A percentile compares a stretch with the other conserved stretches of the same genome.
Conservation (phyloP, 225 moss, liverwort and hornwort species). For the Pleurozium schreberi region DNA sequence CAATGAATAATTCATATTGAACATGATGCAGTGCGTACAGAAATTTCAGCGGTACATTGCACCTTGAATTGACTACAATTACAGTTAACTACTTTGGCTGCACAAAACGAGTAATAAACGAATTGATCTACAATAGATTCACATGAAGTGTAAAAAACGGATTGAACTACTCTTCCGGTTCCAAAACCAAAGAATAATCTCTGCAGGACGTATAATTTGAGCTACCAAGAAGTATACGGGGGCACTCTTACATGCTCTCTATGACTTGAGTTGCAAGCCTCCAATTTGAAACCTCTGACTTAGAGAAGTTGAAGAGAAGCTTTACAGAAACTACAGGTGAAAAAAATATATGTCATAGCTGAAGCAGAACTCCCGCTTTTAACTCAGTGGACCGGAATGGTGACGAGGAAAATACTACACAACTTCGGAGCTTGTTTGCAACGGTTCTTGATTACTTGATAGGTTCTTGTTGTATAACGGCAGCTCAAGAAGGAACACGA, state of each 20-base stretch:
- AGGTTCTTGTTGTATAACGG: slow-evolving; percentile 68
- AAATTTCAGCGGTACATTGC: background rate
- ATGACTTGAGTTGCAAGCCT: background rate
- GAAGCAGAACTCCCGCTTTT: background rate
- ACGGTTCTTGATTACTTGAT: slow-evolving; percentile 40
- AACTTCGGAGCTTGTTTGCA: slow-evolving; percentile 12
- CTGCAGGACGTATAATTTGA: background rate
- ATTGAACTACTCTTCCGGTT: background rate
- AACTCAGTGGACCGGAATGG: background rate
- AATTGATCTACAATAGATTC: background rate
- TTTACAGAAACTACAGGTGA: background rate
- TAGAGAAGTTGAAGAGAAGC: background rate
- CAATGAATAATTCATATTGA: background rate
- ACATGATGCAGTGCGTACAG: background rate
- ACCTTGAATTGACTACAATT: background rate
- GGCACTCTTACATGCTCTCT: background rate
- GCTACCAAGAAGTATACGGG: background rate
- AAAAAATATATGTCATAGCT: background rate
- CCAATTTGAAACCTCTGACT: background rate
- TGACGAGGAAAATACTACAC: background rate
- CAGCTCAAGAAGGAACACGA: slow-evolving; percentile 60
- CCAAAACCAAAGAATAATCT: background rate
- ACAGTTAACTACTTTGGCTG: background rate
- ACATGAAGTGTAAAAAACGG: background rate
- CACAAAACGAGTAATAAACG: background rate